Percentiles rank a stretch among this genome's conserved stretches.
phyloP scores from a whole-genome alignment of 345 rosid genomes.

The Eutrema japonicum region DNA sequence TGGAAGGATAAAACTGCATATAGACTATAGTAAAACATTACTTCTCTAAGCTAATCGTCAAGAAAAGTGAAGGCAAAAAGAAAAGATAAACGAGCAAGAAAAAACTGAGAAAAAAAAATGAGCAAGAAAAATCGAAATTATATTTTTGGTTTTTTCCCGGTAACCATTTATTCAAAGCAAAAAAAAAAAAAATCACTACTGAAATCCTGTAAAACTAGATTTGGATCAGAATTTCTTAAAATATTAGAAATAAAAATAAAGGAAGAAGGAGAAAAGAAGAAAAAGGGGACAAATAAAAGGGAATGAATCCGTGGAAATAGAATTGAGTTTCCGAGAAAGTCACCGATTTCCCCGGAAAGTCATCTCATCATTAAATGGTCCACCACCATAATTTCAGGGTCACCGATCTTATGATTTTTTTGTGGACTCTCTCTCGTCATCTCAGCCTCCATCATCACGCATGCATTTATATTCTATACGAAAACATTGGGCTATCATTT shows the following conservation, averaged over 20 bases:
- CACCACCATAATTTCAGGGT: slow-evolving; percentile 60
- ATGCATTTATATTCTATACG: slow-evolving; percentile 24
- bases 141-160: neutral
- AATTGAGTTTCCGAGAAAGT: slow-evolving; percentile 55
- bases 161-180: no score
- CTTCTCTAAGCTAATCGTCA: neutral
- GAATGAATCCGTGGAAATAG: slow-evolving; percentile 27
- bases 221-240: neutral
- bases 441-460: slow-evolving; percentile 43
- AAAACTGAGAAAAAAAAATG: no score
- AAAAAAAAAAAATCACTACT: neutral
- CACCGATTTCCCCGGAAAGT: slow-evolving; percentile 53
- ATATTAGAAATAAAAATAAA: neutral
- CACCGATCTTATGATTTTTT: slow-evolving; percentile 43
- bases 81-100: neutral
- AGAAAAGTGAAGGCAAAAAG: neutral
- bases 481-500: neutral
- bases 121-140: no score
- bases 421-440: slow-evolving; percentile 40
- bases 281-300: neutral
- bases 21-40: neutral
- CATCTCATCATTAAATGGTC: slow-evolving; percentile 61
- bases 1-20: neutral
- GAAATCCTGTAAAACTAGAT: neutral
- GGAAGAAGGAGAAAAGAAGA: neutral